Evolutionary conservation across 208 protist genomes (phyloP).

Genomic region (Porcisia hertigi): DNA sequence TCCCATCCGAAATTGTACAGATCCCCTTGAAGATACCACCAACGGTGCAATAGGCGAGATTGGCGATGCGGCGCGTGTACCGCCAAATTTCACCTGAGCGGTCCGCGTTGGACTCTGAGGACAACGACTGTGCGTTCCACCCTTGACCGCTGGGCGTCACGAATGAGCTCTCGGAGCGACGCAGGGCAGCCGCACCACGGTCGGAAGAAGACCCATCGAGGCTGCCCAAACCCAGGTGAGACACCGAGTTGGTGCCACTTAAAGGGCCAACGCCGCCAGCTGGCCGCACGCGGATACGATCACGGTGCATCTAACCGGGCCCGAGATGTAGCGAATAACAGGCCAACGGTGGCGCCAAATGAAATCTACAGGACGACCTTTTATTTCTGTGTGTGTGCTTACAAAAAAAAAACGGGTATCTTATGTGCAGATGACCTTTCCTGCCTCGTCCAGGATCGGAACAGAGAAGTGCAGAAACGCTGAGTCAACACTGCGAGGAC

Average conservation of each 20-base stretch:
- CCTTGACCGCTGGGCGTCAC: neutral
- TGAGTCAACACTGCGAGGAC: neutral
- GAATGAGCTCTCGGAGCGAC: neutral
- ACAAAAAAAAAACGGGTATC: too few species aligned
- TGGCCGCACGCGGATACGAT: slow-evolving; percentile 35
- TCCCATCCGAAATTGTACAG: neutral
- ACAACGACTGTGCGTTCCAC: neutral
- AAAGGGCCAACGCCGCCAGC: slow-evolving; percentile 1
- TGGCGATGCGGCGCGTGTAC: slow-evolving; percentile 19
- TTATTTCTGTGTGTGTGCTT: neutral
- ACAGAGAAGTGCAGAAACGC: neutral
- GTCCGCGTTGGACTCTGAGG: neutral
- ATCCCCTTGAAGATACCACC: slow-evolving; percentile 22
- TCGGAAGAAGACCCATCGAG: neutral
- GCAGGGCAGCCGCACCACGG: neutral
- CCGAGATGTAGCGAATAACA: neutral
- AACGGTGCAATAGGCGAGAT: slow-evolving; percentile 23
- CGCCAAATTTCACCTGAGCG: neutral
- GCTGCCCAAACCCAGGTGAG: neutral
- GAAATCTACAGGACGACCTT: neutral
- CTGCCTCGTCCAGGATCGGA: neutral
- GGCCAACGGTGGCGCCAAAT: neutral
- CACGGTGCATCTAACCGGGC: slow-evolving; percentile 18
- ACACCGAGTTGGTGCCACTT: neutral
- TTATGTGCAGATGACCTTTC: neutral